phyloP scores from a whole-genome alignment of 768 basidiomycete species.

The Kwoniella sp. region DNA sequence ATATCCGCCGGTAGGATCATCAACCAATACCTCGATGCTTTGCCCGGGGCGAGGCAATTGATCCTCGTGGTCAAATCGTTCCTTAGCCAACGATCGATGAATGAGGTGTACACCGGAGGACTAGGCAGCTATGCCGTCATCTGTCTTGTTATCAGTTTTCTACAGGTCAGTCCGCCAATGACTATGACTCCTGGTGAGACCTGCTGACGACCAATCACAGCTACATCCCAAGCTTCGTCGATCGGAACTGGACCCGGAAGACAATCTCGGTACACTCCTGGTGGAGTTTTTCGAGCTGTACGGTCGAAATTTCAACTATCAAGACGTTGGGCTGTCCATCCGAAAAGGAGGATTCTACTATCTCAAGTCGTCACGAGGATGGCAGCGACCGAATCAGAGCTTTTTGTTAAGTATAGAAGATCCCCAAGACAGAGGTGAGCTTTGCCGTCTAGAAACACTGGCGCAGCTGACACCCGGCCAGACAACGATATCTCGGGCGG shows the following conservation, averaged over 20 bases:
- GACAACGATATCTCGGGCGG: slow-evolving; percentile 91
- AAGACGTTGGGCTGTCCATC: slow-evolving; percentile 81
- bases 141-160: slow-evolving; percentile 84
- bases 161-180: slow-evolving; percentile 62
- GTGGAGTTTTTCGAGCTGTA: slow-evolving; percentile 98
- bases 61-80: slow-evolving; percentile 88
- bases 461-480: slow-evolving; percentile 43
- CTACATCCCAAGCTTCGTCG: slow-evolving; percentile 92
- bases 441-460: slow-evolving; percentile 3
- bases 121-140: slow-evolving; percentile 92
- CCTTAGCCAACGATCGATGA: slow-evolving; percentile 82
- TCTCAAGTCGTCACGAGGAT: slow-evolving; percentile 72
- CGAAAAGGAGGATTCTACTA: slow-evolving; percentile 86
- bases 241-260: slow-evolving; percentile 77
- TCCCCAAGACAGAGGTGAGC: slow-evolving; percentile 77
- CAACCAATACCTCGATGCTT: slow-evolving; percentile 68
- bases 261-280: slow-evolving; percentile 87
- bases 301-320: slow-evolving; percentile 85
- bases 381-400: slow-evolving; percentile 57
- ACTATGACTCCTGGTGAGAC: not conserved
- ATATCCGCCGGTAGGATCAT: slow-evolving; percentile 72
- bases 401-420: slow-evolving; percentile 81
- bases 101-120: slow-evolving; percentile 96
- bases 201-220: slow-evolving; percentile 47
- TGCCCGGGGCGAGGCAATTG: slow-evolving; percentile 75